These are phyloP conservation scores for Microsporum canis DNA, from an alignment of 2,329 filamentous ascomycete genomes.

Conservation along the genomic window DNA sequence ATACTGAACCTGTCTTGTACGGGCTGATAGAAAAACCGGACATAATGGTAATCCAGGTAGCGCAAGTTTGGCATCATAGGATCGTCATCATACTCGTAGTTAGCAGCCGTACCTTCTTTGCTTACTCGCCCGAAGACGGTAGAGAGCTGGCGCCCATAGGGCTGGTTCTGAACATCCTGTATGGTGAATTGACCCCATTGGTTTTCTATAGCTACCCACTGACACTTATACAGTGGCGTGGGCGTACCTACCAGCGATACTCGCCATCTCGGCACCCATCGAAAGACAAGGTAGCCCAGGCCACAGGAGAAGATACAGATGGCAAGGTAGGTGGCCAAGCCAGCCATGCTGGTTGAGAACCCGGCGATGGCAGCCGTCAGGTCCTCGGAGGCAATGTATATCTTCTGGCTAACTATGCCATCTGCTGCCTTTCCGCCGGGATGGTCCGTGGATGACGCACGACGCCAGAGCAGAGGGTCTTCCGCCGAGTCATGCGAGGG, in stretches of 20 bases:
- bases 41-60: conserved; percentile 82
- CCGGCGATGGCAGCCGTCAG: conserved; percentile 87
- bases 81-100: conserved; percentile 61
- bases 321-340: conserved; percentile 56
- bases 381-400: conserved; percentile 88
- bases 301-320: conserved; percentile 65
- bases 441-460: conserved; percentile 58
- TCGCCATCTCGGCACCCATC: conserved; percentile 84
- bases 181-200: conserved; percentile 89
- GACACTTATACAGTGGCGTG: conserved; percentile 58
- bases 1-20: conserved; percentile 78
- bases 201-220: conserved; percentile 94
- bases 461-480: conserved; percentile 56
- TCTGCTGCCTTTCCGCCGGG: conserved; percentile 34
- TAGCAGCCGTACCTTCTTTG: conserved; percentile 48
- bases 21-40: conserved; percentile 85
- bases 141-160: conserved; percentile 52
- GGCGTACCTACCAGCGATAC: conserved; percentile 61
- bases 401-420: conserved; percentile 66
- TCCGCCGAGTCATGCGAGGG: conserved; percentile 38
- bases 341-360: conserved; percentile 64
- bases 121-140: conserved; percentile 44
- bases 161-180: conserved; percentile 52
- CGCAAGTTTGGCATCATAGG: conserved; percentile 64
- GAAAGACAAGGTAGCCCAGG: conserved; percentile 68